phyloP scores from a whole-genome alignment of 768 basidiomycete genomes.

The Cantharellus cinnabarinus region DNA sequence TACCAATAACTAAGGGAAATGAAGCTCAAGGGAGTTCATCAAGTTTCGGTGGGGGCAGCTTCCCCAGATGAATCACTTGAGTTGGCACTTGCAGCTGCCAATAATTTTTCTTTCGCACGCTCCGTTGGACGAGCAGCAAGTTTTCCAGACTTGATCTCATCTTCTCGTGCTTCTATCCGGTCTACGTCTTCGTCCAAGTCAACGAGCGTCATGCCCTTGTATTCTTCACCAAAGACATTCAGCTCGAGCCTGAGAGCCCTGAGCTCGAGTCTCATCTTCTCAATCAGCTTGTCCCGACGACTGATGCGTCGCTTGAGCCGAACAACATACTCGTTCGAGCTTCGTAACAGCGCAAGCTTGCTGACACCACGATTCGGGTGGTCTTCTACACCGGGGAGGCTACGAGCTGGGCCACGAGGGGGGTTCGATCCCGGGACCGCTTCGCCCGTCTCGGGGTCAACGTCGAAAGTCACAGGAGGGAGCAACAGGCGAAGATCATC shows the following conservation, averaged over 20 bases:
- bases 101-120: too few species aligned
- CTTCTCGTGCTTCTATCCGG: constrained; percentile 1
- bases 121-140: not conserved
- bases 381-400: constrained; percentile 37
- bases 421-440: constrained; percentile 75
- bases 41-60: too few species aligned
- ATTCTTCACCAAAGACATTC: not conserved
- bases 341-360: constrained; percentile 79
- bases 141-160: not conserved
- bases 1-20: too few species aligned
- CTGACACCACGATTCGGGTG: constrained; percentile 92
- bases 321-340: constrained; percentile 76
- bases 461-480: constrained; percentile 54
- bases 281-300: constrained; percentile 62
- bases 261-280: constrained; percentile 43
- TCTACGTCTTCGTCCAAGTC: constrained; percentile 1
- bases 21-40: too few species aligned
- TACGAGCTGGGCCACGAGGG: constrained; percentile 69
- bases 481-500: constrained; percentile 66
- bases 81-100: too few species aligned
- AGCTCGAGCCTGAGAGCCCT: constrained; percentile 25
- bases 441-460: constrained; percentile 41
- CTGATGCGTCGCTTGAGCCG: constrained; percentile 57
- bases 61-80: too few species aligned
- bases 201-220: not conserved